phyloP scores from a whole-genome alignment of 2,329 filamentous ascomycete species.

The Metarhizium guizhouense region DNA sequence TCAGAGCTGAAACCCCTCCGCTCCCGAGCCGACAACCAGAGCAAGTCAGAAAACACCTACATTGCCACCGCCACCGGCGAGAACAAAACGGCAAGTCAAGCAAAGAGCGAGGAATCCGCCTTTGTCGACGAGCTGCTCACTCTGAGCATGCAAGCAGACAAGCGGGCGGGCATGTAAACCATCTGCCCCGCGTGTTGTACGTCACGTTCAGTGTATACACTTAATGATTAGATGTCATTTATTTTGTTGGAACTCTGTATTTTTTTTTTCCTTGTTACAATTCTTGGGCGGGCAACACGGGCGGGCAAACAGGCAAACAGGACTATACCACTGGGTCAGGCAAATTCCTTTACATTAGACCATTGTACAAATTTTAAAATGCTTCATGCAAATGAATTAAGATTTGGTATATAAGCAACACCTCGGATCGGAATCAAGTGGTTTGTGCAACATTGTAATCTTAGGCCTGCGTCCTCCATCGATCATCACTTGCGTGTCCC shows the following conservation, averaged over 20 bases:
- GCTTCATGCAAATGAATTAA: too few relatives aligned
- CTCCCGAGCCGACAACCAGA: neutral
- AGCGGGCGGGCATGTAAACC: constrained; percentile 2
- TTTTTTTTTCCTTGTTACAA: neutral
- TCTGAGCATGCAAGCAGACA: constrained; percentile 10
- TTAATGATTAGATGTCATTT: neutral
- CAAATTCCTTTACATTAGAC: too few relatives aligned
- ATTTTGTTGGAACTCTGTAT: neutral
- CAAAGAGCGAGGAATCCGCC: constrained; percentile 3
- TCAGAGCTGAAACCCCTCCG: neutral
- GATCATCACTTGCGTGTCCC: too few relatives aligned
- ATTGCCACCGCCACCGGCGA: constrained; percentile 8
- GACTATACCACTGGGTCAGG: neutral
- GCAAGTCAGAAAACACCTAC: constrained; percentile 3
- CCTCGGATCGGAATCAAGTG: too few relatives aligned
- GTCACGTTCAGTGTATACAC: neutral
- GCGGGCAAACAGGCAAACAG: neutral
- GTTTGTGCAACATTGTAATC: too few relatives aligned
- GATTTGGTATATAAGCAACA: too few relatives aligned
- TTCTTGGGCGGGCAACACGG: too few relatives aligned
- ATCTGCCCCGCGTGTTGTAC: neutral
- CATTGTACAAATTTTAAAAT: too few relatives aligned
- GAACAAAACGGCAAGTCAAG: neutral
- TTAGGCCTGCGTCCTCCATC: too few relatives aligned
- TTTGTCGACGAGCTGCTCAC: constrained; percentile 14